Conservation (phyloP, 2,329 filamentous ascomycete species). For the Bipolaris sorokiniana region DNA sequence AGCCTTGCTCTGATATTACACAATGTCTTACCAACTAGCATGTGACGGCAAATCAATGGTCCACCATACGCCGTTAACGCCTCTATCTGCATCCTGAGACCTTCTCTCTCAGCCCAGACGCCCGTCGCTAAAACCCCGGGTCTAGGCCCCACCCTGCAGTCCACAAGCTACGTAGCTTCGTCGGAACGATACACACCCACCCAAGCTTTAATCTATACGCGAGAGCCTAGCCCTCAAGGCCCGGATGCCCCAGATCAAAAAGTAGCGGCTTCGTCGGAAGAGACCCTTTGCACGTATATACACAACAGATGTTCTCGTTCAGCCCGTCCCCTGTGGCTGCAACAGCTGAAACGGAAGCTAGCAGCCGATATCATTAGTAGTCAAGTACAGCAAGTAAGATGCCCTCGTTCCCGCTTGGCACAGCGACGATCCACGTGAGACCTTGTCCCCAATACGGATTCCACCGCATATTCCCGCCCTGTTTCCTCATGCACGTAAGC, state of each 20-base stretch:
- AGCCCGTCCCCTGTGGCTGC: no score
- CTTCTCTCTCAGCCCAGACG: background rate
- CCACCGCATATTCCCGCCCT: background rate
- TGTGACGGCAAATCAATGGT: background rate
- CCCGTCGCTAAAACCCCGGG: background rate
- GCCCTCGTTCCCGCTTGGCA: background rate
- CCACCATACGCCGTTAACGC: background rate
- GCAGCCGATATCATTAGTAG: background rate
- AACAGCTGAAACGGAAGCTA: background rate
- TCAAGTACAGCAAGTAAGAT: background rate
- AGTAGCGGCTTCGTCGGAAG: no score
- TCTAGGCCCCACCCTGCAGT: slow-evolving; percentile 2
- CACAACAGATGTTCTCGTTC: no score
- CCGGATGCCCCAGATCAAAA: no score
- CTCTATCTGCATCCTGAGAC: background rate
- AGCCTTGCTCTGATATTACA: background rate
- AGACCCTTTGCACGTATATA: background rate
- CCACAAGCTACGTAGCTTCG: background rate
- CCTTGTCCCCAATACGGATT: background rate
- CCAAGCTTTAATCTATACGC: background rate
- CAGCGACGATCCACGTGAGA: background rate
- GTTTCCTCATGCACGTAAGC: background rate
- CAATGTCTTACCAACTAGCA: background rate
- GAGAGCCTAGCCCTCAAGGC: background rate
- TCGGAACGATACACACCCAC: background rate